phyloP scores from a whole-genome alignment of 352 stramenopile genomes.

The Phytophthora multivora region DNA sequence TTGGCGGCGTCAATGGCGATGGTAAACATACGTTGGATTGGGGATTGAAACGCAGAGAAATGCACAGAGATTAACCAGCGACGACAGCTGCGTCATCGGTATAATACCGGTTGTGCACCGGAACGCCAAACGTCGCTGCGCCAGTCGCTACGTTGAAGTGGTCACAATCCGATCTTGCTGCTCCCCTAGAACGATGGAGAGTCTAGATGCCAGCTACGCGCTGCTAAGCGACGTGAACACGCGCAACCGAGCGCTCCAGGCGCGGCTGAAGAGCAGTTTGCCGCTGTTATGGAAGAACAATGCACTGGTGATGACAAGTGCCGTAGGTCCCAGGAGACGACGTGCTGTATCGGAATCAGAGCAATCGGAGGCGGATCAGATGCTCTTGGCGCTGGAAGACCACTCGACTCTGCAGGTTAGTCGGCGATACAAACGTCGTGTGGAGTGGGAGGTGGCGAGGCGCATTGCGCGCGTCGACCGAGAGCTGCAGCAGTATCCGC shows the following conservation, averaged over 20 bases:
- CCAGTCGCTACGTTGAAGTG: slow-evolving; percentile 17
- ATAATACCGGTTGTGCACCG: background rate
- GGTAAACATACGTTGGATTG: slow-evolving; percentile 14
- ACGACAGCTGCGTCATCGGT: slow-evolving; percentile 4
- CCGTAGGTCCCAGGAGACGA: slow-evolving; percentile 6
- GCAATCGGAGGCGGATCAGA: slow-evolving; percentile 28
- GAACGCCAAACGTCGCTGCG: background rate
- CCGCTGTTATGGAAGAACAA: slow-evolving; percentile 58
- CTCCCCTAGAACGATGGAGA: slow-evolving; percentile 12
- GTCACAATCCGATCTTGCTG: slow-evolving; percentile 5
- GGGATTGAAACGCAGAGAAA: slow-evolving; percentile 20
- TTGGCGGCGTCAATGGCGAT: background rate
- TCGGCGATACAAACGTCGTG: slow-evolving; percentile 40
- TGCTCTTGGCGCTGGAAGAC: slow-evolving; percentile 23
- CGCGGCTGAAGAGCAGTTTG: slow-evolving; percentile 49
- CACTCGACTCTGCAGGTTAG: slow-evolving; percentile 31
- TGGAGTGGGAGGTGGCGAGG: slow-evolving; percentile 78
- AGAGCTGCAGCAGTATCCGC: slow-evolving; percentile 55
- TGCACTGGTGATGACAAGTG: slow-evolving; percentile 46
- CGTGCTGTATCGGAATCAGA: slow-evolving; percentile 1
- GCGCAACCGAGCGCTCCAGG: slow-evolving; percentile 51
- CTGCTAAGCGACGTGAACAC: slow-evolving; percentile 59
- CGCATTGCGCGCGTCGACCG: slow-evolving; percentile 72
- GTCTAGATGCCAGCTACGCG: slow-evolving; percentile 58
- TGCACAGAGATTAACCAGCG: slow-evolving; percentile 1